Conservation (phyloP, 352 stramenopile species). For the Phytophthora litchii region DNA sequence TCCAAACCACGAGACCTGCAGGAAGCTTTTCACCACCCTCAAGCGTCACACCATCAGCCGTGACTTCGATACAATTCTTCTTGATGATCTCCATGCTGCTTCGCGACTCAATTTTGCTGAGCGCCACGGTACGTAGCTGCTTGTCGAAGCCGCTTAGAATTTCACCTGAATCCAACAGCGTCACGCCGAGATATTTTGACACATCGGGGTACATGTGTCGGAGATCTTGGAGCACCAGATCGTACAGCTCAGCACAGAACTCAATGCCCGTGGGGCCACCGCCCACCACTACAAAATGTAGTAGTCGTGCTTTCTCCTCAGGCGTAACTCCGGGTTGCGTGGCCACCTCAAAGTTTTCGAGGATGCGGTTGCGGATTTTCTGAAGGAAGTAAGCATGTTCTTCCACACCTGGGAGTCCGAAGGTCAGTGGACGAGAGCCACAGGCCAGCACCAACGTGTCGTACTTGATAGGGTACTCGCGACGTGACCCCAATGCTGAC, state of each 20-base stretch:
- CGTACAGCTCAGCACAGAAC: constrained; percentile 96
- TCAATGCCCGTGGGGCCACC: constrained; percentile 94
- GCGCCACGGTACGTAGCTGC: constrained; percentile 62
- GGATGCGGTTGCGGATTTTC: constrained; percentile 70
- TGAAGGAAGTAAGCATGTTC: constrained; percentile 95
- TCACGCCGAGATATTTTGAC: constrained; percentile 70
- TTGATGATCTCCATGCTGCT: constrained; percentile 78
- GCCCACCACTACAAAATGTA: constrained; percentile 97
- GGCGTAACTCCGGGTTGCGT: constrained; percentile 82
- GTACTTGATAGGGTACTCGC: constrained; percentile 86
- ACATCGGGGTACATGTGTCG: constrained; percentile 70
- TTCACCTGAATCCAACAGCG: constrained; percentile 64
- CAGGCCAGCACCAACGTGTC: constrained; percentile 94
- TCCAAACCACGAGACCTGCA: constrained; percentile 78
- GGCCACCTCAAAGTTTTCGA: constrained; percentile 94
- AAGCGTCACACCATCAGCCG: constrained; percentile 60
- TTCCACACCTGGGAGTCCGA: constrained; percentile 88
- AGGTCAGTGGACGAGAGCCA: constrained; percentile 94
- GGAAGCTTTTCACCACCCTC: constrained; percentile 62
- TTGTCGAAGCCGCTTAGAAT: constrained; percentile 73
- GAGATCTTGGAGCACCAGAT: constrained; percentile 93
- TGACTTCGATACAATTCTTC: constrained; percentile 69
- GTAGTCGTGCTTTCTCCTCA: constrained; percentile 85
- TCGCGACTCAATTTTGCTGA: constrained; percentile 74
- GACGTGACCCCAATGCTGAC: constrained; percentile 53